Percentiles rank a stretch among this genome's conserved stretches.
Conservation (phyloP, 179 eudicot genomes). For the Beta macrorhiza region DNA sequence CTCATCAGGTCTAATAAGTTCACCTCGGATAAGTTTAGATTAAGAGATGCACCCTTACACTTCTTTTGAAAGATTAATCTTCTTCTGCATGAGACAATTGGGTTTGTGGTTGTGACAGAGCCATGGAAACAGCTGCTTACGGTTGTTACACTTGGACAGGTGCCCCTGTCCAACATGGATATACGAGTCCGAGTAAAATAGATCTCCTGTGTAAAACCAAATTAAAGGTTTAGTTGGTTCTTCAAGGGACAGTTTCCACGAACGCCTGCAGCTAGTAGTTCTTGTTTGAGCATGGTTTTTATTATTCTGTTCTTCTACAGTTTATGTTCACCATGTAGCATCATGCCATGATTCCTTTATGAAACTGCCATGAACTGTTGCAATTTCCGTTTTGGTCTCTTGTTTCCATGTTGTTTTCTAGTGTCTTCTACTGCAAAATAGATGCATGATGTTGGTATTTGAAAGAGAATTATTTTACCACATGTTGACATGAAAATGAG, state of each 20-base stretch:
- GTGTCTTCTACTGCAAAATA: background rate
- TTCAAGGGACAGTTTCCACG: background rate
- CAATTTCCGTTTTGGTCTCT: background rate
- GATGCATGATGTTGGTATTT: background rate
- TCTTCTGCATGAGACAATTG: background rate
- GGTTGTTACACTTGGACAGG: background rate
- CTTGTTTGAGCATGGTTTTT: background rate
- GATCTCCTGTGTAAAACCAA: background rate
- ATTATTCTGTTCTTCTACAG: no score
- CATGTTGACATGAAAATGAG: background rate
- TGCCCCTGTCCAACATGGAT: no score
- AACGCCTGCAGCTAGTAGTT: background rate
- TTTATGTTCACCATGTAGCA: background rate
- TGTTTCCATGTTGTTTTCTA: background rate
- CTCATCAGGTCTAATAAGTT: no score
- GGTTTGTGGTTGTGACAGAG: background rate
- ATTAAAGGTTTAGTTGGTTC: background rate
- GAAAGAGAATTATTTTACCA: background rate
- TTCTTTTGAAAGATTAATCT: background rate
- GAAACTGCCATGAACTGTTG: background rate
- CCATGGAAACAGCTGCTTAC: background rate
- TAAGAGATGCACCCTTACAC: no score
- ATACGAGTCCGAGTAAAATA: background rate
- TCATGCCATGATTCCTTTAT: background rate
- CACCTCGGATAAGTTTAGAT: no score